These are phyloP conservation scores for Niebla homalea DNA, from an alignment of 495 filamentous ascomycete species.

Conservation along the genomic window DNA sequence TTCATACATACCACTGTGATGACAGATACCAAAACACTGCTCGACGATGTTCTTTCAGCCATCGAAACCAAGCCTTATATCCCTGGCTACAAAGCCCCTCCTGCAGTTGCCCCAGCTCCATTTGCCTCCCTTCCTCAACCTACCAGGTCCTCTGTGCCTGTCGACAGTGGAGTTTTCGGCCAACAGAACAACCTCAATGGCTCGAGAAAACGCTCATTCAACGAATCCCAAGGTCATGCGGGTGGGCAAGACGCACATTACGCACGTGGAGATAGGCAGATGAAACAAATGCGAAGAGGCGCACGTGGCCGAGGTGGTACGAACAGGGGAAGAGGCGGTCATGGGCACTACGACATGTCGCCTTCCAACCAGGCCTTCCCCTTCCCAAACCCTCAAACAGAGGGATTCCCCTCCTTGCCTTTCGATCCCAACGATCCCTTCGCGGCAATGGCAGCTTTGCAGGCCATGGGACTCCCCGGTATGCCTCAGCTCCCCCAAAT, in stretches of 20 bases:
- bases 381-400: conserved; percentile 10
- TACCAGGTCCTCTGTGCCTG: conserved; percentile 27
- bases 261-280: conserved; percentile 35
- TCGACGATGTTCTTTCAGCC: conserved; percentile 72
- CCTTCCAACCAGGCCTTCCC: conserved; percentile 12
- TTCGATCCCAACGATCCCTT: conserved; percentile 38
- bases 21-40: conserved; percentile 59
- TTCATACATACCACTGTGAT: background rate
- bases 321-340: conserved; percentile 21
- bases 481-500: conserved; percentile 30
- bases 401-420: background rate
- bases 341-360: conserved; percentile 5
- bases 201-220: conserved; percentile 44
- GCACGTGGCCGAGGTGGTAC: conserved; percentile 40
- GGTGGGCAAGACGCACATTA: conserved; percentile 30
- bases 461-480: conserved; percentile 52
- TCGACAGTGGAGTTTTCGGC: conserved; percentile 16
- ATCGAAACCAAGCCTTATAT: conserved; percentile 51
- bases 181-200: conserved; percentile 2
- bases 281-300: conserved; percentile 65
- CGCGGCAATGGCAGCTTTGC: conserved; percentile 56
- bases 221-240: conserved; percentile 44
- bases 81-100: conserved; percentile 36
- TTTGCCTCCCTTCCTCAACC: conserved; percentile 17
- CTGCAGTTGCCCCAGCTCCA: conserved; percentile 16